A percentile compares a stretch with the other conserved stretches of the same genome.
Evolutionary conservation across 306 rosid species (phyloP).

Genomic region (Pyrus communis): DNA sequence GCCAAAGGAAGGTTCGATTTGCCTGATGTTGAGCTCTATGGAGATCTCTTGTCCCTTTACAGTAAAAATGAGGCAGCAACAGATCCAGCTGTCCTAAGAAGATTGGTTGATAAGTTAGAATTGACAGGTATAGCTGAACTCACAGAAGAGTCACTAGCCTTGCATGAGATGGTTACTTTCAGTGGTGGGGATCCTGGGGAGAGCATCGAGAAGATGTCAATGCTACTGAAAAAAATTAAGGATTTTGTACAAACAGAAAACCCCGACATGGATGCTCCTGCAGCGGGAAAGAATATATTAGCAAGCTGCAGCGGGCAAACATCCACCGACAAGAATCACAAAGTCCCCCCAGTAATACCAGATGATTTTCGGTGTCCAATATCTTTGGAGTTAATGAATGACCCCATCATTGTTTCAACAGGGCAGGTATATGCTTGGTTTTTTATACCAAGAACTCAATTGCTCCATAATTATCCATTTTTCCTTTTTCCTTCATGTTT

Average conservation of each 20-base stretch:
- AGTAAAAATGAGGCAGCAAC: conserved; percentile 41
- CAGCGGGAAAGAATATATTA: conserved; percentile 32
- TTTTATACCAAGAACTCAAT: conserved; percentile 3
- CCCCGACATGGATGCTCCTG: conserved; percentile 40
- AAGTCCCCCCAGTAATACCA: conserved; percentile 53
- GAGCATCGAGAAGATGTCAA: conserved; percentile 77
- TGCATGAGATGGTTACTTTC: conserved; percentile 82
- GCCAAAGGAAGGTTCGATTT: conserved; percentile 79
- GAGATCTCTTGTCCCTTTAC: conserved; percentile 58
- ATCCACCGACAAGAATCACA: conserved; percentile 42
- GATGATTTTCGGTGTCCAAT: conserved; percentile 97
- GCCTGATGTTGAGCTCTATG: conserved; percentile 62
- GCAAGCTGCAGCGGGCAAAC: conserved; percentile 43
- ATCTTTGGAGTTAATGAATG: conserved; percentile 89
- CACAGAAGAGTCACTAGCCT: conserved; percentile 79
- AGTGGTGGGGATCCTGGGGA: conserved; percentile 84
- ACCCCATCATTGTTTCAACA: conserved; percentile 97
- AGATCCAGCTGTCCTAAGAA: conserved; percentile 53
- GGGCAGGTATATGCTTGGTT: conserved; percentile 69
- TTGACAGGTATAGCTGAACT: conserved; percentile 72
- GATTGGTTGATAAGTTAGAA: conserved; percentile 69
- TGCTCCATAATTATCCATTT: not conserved
- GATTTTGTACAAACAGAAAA: conserved; percentile 80
- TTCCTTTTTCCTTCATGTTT: not conserved
- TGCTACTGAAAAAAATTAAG: conserved; percentile 71